Evolutionary conservation across 306 rosid species (phyloP).

Genomic region (Inga leiocalycina): DNA sequence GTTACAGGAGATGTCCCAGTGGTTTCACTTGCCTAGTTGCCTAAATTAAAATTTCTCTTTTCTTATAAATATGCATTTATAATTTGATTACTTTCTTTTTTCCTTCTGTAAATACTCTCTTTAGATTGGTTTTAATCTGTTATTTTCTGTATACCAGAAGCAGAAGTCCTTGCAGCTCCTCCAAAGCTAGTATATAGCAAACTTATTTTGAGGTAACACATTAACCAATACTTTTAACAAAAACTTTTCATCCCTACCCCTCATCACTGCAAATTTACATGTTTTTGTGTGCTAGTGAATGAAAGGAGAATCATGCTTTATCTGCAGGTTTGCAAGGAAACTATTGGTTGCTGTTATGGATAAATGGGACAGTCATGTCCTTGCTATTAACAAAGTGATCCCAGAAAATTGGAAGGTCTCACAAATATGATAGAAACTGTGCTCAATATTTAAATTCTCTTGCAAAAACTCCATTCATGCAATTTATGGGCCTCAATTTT

Average conservation of each 20-base stretch:
- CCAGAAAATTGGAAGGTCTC: constrained; percentile 92
- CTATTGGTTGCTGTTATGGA: constrained; percentile 83
- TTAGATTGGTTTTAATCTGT: constrained; percentile 30
- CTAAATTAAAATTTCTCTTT: constrained; percentile 7
- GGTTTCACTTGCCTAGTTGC: constrained; percentile 14
- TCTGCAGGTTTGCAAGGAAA: constrained; percentile 77
- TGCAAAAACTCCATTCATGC: constrained; percentile 26
- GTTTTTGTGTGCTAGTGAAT: constrained; percentile 7
- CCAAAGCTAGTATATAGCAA: constrained; percentile 91
- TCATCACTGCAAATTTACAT: constrained; percentile 12
- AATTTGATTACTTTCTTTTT: constrained; percentile 22
- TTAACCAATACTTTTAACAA: constrained; percentile 17
- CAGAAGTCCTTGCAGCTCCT: constrained; percentile 90
- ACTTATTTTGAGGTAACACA: constrained; percentile 72
- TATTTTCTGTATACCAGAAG: constrained; percentile 61
- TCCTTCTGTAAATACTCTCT: constrained; percentile 24
- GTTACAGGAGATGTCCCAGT: neutral
- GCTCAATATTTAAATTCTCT: constrained; percentile 4
- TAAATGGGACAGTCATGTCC: constrained; percentile 76
- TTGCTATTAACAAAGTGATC: constrained; percentile 63
- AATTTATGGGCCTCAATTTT: neutral
- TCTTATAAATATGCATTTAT: constrained; percentile 3
- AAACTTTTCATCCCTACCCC: constrained; percentile 22
- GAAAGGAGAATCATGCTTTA: constrained; percentile 26
- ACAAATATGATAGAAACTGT: constrained; percentile 16